phyloP scores from a whole-genome alignment of 306 rosid species.

The Mimosa pudica region DNA sequence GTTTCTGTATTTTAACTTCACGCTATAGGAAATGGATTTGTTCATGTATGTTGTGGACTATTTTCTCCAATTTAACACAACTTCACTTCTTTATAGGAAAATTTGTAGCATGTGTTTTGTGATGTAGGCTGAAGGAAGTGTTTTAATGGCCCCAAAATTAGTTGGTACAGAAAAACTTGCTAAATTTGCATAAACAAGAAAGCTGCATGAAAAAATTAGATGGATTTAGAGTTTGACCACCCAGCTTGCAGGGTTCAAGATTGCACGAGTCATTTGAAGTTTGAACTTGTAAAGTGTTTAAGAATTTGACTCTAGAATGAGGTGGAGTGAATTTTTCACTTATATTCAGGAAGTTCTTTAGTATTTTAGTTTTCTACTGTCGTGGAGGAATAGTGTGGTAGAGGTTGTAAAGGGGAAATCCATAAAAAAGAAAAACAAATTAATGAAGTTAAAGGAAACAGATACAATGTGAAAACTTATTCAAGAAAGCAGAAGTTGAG shows the following conservation, averaged over 20 bases:
- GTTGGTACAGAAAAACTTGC: neutral
- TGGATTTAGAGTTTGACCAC: neutral
- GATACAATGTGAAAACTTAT: no score
- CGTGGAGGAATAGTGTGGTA: slow-evolving; percentile 7
- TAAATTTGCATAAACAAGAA: neutral
- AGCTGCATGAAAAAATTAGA: neutral
- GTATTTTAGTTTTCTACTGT: neutral
- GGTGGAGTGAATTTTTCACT: neutral
- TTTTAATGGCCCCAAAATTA: neutral
- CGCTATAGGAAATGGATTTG: neutral
- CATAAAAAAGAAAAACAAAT: neutral
- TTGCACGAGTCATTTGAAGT: neutral
- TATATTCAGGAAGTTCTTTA: neutral
- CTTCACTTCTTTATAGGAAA: neutral
- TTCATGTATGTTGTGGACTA: neutral
- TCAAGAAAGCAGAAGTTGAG: no score
- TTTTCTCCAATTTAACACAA: neutral
- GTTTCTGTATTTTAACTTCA: neutral
- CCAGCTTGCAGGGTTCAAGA: neutral
- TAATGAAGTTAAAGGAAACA: no score
- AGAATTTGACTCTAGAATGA: neutral
- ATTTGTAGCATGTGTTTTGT: neutral
- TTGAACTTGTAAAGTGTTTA: neutral
- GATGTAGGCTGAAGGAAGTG: neutral
- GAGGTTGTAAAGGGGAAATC: neutral